Base-by-base conservation (phyloP, 2,329 filamentous ascomycete species). In the Hypocrella siamensis region DNA sequence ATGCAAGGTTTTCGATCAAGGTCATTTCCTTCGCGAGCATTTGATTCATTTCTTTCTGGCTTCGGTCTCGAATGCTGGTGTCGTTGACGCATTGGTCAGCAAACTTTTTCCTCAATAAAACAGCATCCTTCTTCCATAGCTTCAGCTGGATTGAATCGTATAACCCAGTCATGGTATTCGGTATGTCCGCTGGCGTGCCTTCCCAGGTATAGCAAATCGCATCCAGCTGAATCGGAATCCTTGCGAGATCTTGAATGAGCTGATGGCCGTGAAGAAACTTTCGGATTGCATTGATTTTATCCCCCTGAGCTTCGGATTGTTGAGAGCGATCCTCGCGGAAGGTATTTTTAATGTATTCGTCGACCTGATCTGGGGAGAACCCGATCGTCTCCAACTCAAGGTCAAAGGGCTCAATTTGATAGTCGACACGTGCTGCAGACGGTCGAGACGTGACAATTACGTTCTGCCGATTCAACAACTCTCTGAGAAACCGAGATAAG, bases 181-280 rank as follows among this genome's bases (percentile, higher is more conserved):
- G 42, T 4, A 21, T 24, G 17, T 18, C 17, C 26, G 28, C 25
- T 2, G 26, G 17, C 26, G 18, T 12, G 18, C 43, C 36, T 1
- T 46, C 35, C 56, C 56, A 61, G 11, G 32, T 50, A 27, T 43
- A 55, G 35, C 58, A 63, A 17, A 63, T 33, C 2, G 58, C 59
- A 44, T 63, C 60, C 1, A 64, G 42, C 30, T 55, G 56, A 35
- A 63, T 56, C 0, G 58, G 60, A 27, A 63, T 60, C 12, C 48
- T 53, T 3, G 56, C 46, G 17, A 63, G 47, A 5, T 39, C 45
- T 30, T 52, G 39, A 8, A 63, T 42, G 5, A 56, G 39, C 33
- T 18, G 31, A 35, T 53, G 49, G 0, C 34, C 6, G 27, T 52
- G 4, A 6, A 63, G 41, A 26, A 57, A 61, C 4, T 36, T 32